Conservation (phyloP, 2,329 filamentous ascomycete species). For the Colletotrichum phormii region DNA sequence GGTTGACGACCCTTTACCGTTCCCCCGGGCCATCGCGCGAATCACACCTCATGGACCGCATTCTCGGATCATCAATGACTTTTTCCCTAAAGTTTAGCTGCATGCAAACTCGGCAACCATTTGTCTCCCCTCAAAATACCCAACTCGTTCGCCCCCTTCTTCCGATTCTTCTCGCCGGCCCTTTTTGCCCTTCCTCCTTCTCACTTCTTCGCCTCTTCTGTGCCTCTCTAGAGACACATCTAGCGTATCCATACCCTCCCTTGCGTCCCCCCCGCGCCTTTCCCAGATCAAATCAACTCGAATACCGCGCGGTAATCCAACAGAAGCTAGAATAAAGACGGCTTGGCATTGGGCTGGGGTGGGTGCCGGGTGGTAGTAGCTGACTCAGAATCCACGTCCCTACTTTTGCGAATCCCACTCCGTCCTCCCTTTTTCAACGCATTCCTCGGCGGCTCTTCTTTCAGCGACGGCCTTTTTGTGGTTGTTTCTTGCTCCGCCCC, state of each 20-base stretch:
- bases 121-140: neutral
- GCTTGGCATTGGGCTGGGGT: conserved; percentile 20
- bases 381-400: conserved; percentile 27
- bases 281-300: neutral
- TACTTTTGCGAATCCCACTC: conserved; percentile 4
- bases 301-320: neutral
- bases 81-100: conserved; percentile 14
- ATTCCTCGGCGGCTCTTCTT: neutral
- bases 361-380: conserved; percentile 7
- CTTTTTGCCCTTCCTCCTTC: neutral
- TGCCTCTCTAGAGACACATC: neutral
- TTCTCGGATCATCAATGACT: conserved; percentile 20
- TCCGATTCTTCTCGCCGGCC: neutral
- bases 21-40: neutral
- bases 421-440: neutral
- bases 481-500: neutral
- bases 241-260: neutral
- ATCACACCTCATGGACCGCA: conserved; percentile 18
- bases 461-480: neutral
- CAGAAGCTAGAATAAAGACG: conserved; percentile 9
- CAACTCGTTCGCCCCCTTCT: neutral
- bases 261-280: neutral
- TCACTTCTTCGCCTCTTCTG: neutral
- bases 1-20: neutral
- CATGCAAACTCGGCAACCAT: conserved; percentile 16